Conservation (phyloP, 345 rosid species). For the Arabis alpina region DNA sequence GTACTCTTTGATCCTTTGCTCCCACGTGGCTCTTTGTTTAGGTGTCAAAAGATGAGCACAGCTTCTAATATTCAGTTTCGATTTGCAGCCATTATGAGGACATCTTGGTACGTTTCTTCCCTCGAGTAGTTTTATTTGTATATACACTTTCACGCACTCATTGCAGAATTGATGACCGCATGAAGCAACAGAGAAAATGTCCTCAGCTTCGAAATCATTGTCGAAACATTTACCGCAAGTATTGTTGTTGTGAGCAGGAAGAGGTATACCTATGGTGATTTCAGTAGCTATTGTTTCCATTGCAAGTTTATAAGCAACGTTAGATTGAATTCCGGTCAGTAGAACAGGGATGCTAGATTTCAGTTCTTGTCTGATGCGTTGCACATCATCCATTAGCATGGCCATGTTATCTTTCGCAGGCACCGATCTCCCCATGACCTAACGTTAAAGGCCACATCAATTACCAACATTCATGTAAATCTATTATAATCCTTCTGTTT, state of each 20-base stretch:
- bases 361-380: constrained; percentile 8
- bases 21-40: constrained; percentile 49
- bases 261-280: neutral
- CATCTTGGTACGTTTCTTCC: constrained; percentile 50
- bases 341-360: constrained; percentile 11
- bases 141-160: constrained; percentile 63
- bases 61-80: constrained; percentile 46
- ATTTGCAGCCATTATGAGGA: constrained; percentile 61
- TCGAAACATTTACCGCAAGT: constrained; percentile 61
- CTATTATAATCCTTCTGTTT: too few species aligned
- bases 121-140: constrained; percentile 56
- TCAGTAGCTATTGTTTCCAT: neutral
- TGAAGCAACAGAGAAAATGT: constrained; percentile 56
- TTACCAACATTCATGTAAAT: too few species aligned
- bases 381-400: constrained; percentile 8
- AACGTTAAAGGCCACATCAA: too few species aligned
- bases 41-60: constrained; percentile 60
- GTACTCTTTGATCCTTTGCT: constrained; percentile 39
- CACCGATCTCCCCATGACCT: too few species aligned
- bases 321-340: neutral
- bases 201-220: constrained; percentile 40
- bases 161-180: constrained; percentile 64
- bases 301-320: constrained; percentile 15
- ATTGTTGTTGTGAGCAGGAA: neutral
- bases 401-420: too few species aligned